phyloP scores from a whole-genome alignment of 129 eudicot species.

The Smallanthus sonchifolius region DNA sequence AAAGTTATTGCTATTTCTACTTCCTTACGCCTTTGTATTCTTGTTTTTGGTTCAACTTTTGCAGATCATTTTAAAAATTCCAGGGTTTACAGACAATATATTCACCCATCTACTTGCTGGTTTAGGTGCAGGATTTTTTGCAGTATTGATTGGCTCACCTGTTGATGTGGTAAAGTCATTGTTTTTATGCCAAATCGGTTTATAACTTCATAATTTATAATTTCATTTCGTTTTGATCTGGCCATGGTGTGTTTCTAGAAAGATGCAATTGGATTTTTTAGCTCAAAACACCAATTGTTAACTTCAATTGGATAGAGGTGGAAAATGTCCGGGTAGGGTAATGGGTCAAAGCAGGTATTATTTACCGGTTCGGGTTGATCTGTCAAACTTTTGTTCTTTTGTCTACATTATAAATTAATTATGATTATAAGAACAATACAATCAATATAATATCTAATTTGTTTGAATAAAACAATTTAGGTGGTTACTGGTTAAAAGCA shows the following conservation, averaged over 20 bases:
- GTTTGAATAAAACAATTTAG: neutral
- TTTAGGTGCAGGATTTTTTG: constrained; percentile 97
- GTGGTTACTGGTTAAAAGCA: neutral
- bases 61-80: constrained; percentile 70
- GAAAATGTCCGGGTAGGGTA: neutral
- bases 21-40: constrained; percentile 3
- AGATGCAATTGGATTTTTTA: neutral
- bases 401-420: neutral
- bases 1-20: neutral
- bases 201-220: neutral
- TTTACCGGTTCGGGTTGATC: neutral
- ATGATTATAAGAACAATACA: neutral
- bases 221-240: neutral
- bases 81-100: constrained; percentile 73
- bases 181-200: neutral
- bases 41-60: constrained; percentile 15
- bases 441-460: neutral
- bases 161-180: constrained; percentile 74
- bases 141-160: constrained; percentile 94
- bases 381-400: neutral
- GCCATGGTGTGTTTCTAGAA: neutral
- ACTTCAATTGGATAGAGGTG: neutral
- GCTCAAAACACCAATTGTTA: neutral
- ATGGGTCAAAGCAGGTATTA: neutral
- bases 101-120: constrained; percentile 86